Evolutionary conservation across 192 early-diverging fungal species (phyloP).

Genomic region (Cetraspora pellucida): DNA sequence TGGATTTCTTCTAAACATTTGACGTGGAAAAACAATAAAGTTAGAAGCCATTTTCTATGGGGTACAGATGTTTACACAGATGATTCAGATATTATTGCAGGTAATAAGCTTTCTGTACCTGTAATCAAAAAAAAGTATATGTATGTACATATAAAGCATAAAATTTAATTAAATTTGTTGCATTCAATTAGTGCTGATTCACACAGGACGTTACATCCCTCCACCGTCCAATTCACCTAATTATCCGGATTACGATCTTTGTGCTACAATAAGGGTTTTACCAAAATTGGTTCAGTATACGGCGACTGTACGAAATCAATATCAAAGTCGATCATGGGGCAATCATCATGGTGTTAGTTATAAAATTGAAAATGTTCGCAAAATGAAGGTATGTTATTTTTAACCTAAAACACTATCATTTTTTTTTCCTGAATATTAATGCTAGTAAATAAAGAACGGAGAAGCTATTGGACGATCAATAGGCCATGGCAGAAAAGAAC

Average conservation of each 20-base stretch:
- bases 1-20: conserved; percentile 66
- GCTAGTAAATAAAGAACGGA: conserved; percentile 2
- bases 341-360: conserved; percentile 78
- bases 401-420: neutral
- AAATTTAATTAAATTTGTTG: too few species aligned
- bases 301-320: conserved; percentile 57
- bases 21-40: conserved; percentile 64
- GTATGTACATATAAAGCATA: too few species aligned
- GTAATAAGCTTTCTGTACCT: conserved; percentile 43
- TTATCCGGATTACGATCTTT: conserved; percentile 64
- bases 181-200: conserved; percentile 51
- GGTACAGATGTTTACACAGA: conserved; percentile 86
- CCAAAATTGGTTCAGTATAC: conserved; percentile 73
- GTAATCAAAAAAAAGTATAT: neutral
- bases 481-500: conserved; percentile 48
- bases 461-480: conserved; percentile 29
- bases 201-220: conserved; percentile 42
- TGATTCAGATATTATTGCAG: conserved; percentile 81
- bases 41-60: conserved; percentile 71
- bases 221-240: conserved; percentile 32
- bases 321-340: conserved; percentile 68
- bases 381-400: conserved; percentile 44
- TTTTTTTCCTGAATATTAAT: neutral
- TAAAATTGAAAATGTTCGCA: conserved; percentile 59
- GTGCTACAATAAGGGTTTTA: conserved; percentile 68